Percentiles rank a stretch among this genome's conserved stretches.
Conservation (phyloP, 768 basidiomycete species). For the Tulasnella sp. region DNA sequence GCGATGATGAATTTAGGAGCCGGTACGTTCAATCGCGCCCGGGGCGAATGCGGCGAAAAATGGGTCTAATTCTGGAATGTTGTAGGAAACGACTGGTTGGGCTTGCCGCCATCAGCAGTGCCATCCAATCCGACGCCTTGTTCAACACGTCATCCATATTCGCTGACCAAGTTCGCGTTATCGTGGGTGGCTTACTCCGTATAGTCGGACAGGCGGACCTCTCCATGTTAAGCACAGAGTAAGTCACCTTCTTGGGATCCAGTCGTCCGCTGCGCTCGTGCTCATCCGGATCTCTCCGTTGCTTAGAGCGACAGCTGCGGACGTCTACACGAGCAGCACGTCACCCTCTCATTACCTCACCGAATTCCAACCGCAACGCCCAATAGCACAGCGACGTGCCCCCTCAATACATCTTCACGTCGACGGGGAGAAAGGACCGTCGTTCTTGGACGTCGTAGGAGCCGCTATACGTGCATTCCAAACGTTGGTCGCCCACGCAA, state of each 20-base stretch:
- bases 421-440: constrained; percentile 79
- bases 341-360: constrained; percentile 59
- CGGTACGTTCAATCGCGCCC: constrained; percentile 33
- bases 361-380: constrained; percentile 66
- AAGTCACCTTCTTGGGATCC: constrained; percentile 20
- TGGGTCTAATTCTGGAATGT: neutral
- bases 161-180: constrained; percentile 51
- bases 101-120: constrained; percentile 68
- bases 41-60: neutral
- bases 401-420: constrained; percentile 82
- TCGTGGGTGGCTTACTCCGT: constrained; percentile 59
- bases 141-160: constrained; percentile 65
- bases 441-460: constrained; percentile 56
- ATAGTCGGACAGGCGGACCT: constrained; percentile 56
- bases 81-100: constrained; percentile 74
- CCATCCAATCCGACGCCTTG: constrained; percentile 72
- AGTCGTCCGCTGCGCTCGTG: neutral
- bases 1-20: constrained; percentile 62
- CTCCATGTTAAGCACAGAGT: constrained; percentile 57
- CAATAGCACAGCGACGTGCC: constrained; percentile 68
- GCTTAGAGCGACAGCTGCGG: constrained; percentile 42
- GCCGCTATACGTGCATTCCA: constrained; percentile 63
- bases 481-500: constrained; percentile 61
- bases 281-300: neutral
- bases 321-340: constrained; percentile 33